Percentiles rank a stretch among this genome's conserved stretches.
Evolutionary conservation across 1,284 basidiomycete species (phyloP).

Genomic region (Cutaneotrichosporon mucoides): DNA sequence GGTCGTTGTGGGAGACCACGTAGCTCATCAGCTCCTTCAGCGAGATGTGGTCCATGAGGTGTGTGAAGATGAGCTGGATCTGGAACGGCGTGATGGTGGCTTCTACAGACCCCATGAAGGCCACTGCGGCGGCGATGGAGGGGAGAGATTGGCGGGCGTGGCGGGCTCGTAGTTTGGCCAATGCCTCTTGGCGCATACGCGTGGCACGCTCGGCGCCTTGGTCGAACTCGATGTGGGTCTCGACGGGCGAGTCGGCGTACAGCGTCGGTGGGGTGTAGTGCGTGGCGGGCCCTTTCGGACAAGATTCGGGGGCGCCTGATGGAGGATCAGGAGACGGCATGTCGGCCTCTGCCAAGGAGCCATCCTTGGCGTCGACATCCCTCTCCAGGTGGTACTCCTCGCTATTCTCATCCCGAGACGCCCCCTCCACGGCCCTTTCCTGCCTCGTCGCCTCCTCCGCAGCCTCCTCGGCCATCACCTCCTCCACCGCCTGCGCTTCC

Average conservation of each 20-base stretch:
- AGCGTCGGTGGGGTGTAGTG: conserved; percentile 1
- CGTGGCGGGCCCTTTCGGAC: neutral
- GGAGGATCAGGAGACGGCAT: neutral
- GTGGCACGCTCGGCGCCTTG: neutral
- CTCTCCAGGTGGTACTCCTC: no score
- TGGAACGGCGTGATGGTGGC: neutral
- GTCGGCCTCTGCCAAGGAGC: no score
- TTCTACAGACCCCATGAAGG: neutral
- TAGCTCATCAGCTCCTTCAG: neutral
- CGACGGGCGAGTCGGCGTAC: conserved; percentile 1
- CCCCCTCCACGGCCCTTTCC: no score
- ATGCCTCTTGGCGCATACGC: neutral
- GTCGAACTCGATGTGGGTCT: neutral
- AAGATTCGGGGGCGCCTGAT: neutral
- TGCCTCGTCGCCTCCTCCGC: neutral
- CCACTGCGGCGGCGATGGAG: neutral
- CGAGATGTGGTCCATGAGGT: neutral
- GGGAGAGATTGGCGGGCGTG: neutral
- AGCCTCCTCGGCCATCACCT: neutral
- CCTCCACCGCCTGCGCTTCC: neutral
- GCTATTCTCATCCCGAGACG: no score
- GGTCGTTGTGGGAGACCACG: neutral
- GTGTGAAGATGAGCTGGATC: conserved; percentile 1
- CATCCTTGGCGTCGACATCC: no score
- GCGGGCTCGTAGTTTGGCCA: neutral